Base-by-base conservation (phyloP, 306 rosid genomes). In the Lagenaria siceraria region DNA sequence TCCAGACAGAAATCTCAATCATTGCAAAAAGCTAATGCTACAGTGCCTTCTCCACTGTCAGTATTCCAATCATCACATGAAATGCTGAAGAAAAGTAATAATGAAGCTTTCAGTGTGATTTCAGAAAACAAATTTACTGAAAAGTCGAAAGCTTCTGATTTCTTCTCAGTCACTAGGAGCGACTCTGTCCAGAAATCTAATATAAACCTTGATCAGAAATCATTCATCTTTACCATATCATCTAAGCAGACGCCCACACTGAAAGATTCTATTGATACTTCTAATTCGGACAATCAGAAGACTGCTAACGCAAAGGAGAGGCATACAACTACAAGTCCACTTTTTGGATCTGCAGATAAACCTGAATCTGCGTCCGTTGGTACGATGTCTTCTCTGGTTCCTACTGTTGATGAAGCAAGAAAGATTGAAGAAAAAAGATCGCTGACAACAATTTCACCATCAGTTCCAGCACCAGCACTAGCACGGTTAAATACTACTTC, bases 311-410 rank as follows among this genome's bases (percentile, higher is more conserved):
- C 63, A 64, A 78, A 78, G 68, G 80, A 81, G 80, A 81, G 64
- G 77, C 79, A 74, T 73, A 64, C 83, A 36, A 77, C 82, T 76
- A 46, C 80, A 74, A 71, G 82, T 80, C 52, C 88, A 71, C 75
- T 68, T 68, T 25, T 62, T 11, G 96, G 85, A 43, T 76, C 87
- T 40, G 78, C 66, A 82, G 84, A 81, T 80, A 86, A 81, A 75
- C 81, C 25, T 7, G 79, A 72, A 42, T 38, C 83, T 60, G 55
- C 86, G 8, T 59, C 81, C 70, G 77, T 86, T 63, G 80, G 58
- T 72, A 24, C 85, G 3, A 48, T 86, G 48, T 59, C 83, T 80
- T 75, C 76, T 80, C 66, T 60, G 38, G 52, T 79, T 22, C 55
- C 85, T 22, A 65, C 62, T 25, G 49, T 63, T 51, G 49, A 70